Percentiles rank a stretch among this genome's conserved stretches.
phyloP scores from a whole-genome alignment of 352 stramenopile species.

The Phytophthora capsici region DNA sequence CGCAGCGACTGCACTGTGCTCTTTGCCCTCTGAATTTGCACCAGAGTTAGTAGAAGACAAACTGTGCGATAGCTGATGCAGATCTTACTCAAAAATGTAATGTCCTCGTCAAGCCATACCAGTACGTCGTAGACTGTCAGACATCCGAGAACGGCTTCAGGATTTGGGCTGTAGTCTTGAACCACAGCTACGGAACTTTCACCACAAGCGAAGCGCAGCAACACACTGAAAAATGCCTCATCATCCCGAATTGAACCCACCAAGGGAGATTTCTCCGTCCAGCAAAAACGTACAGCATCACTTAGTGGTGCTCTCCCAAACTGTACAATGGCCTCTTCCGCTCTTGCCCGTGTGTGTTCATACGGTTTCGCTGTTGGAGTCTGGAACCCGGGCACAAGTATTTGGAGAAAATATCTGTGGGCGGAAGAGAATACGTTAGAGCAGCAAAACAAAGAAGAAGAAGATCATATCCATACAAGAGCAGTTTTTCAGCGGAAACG shows the following conservation, averaged over 20 bases:
- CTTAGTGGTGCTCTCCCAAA: constrained; percentile 41
- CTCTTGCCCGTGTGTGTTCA: constrained; percentile 49
- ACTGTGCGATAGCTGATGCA: neutral
- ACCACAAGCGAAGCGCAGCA: constrained; percentile 61
- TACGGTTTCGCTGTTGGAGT: constrained; percentile 25
- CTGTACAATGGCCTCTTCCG: constrained; percentile 46
- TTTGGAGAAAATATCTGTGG: constrained; percentile 43
- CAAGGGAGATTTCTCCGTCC: constrained; percentile 29
- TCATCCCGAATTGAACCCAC: constrained; percentile 45
- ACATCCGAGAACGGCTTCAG: constrained; percentile 45
- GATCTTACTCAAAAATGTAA: constrained; percentile 60
- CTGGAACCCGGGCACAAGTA: constrained; percentile 28
- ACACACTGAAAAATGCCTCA: constrained; percentile 63
- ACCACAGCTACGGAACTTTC: constrained; percentile 48
- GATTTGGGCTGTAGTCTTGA: constrained; percentile 19
- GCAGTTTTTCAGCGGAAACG: constrained; percentile 49
- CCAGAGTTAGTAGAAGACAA: neutral
- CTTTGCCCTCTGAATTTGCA: constrained; percentile 36
- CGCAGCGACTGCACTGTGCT: constrained; percentile 39
- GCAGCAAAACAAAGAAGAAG: constrained; percentile 1
- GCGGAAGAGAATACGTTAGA: neutral
- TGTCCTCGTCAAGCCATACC: constrained; percentile 62
- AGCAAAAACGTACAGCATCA: constrained; percentile 41
- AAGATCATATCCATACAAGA: constrained; percentile 35
- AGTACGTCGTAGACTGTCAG: constrained; percentile 55